Conservation (phyloP, 2,329 filamentous ascomycete genomes). For the Raffaelea albimanens region DNA sequence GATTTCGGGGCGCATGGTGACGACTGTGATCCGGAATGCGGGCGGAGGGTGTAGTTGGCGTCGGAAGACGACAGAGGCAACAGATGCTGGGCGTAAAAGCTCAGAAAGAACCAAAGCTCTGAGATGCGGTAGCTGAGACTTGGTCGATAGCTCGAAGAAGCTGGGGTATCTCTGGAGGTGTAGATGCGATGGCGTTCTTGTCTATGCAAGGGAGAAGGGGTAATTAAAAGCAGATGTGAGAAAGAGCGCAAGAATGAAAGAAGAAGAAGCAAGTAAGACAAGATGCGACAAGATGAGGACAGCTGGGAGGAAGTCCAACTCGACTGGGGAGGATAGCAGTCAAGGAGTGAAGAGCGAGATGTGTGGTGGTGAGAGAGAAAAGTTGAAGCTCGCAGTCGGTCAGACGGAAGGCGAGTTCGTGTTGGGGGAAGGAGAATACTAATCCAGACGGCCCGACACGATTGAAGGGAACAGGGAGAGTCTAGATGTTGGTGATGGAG, state of each 20-base stretch:
- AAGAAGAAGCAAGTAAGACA: too few relatives aligned
- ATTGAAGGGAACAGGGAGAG: background rate
- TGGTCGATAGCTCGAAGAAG: background rate
- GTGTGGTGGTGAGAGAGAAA: background rate
- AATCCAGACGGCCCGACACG: background rate
- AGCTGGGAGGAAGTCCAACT: constrained; percentile 1
- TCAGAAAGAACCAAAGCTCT: too few relatives aligned
- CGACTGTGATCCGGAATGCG: too few relatives aligned
- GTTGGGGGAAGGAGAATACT: constrained; percentile 7
- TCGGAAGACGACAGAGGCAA: too few relatives aligned
- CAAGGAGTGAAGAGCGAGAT: background rate
- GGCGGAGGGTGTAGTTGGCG: too few relatives aligned
- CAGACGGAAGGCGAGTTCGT: constrained; percentile 8
- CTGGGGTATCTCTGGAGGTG: background rate
- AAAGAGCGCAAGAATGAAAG: too few relatives aligned
- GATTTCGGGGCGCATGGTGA: constrained; percentile 88
- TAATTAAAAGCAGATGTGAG: too few relatives aligned
- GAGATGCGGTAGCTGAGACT: too few relatives aligned
- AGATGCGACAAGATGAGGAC: background rate
- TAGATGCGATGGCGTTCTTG: too few relatives aligned
- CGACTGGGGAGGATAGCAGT: background rate
- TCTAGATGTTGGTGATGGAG: background rate
- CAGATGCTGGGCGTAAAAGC: too few relatives aligned
- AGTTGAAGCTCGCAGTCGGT: constrained; percentile 7
- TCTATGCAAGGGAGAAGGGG: background rate